Conservation (phyloP, 2,329 filamentous ascomycete species). For the Immersiporthe knoxdaviesiana region DNA sequence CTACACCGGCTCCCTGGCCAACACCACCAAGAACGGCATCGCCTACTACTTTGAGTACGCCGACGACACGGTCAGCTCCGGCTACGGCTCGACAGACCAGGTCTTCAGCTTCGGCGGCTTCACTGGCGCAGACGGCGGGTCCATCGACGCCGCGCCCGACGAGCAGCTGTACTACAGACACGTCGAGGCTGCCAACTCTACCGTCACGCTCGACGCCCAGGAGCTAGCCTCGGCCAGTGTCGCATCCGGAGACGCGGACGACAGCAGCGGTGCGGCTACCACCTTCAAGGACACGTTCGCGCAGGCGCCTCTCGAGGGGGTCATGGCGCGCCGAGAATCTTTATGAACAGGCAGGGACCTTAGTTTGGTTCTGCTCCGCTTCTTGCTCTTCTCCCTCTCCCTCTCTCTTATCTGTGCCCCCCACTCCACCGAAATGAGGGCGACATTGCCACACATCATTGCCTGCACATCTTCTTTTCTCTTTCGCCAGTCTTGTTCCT, state of each 20-base stretch:
- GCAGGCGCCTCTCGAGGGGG: conserved; percentile 25
- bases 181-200: conserved; percentile 58
- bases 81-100: conserved; percentile 61
- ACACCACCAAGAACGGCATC: conserved; percentile 60
- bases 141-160: conserved; percentile 32
- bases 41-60: conserved; percentile 56
- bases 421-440: not conserved
- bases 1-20: conserved; percentile 44
- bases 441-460: not conserved
- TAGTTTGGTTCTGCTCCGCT: not conserved
- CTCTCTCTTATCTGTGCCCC: not conserved
- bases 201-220: conserved; percentile 53
- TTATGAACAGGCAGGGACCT: conserved; percentile 32
- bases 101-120: conserved; percentile 57
- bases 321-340: conserved; percentile 31
- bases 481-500: not conserved
- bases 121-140: conserved; percentile 29
- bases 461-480: not conserved
- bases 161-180: conserved; percentile 60
- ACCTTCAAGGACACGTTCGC: conserved; percentile 23
- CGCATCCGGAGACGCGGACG: conserved; percentile 7
- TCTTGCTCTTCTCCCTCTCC: not conserved
- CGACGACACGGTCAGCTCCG: conserved; percentile 51
- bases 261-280: conserved; percentile 5
- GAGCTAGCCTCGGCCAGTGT: conserved; percentile 37